These are phyloP conservation scores for Tulasnella calospora DNA, from an alignment of 768 basidiomycete genomes.

Conservation along the genomic window DNA sequence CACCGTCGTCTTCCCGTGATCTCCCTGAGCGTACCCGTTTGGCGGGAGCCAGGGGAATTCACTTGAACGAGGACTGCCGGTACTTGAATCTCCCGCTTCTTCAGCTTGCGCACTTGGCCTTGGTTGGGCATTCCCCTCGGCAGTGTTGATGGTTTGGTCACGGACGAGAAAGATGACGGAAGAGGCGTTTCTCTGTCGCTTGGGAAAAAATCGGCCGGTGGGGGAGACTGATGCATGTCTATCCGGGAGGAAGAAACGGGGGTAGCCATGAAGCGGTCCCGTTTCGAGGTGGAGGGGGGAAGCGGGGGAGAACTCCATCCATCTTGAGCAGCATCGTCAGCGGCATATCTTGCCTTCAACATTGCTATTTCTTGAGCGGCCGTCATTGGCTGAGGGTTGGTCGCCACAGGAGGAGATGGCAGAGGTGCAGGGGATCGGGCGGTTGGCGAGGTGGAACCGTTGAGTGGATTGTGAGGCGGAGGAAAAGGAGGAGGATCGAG, in stretches of 20 bases:
- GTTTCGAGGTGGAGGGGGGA: neutral
- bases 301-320: neutral
- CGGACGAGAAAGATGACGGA: neutral
- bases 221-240: neutral
- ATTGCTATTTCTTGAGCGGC: conserved; percentile 70
- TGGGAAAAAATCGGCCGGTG: neutral
- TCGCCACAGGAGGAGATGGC: conserved; percentile 31
- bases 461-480: neutral
- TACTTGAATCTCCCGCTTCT: neutral
- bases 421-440: conserved; percentile 29
- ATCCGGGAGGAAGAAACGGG: neutral
- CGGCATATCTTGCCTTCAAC: conserved; percentile 58
- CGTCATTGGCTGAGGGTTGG: conserved; percentile 43
- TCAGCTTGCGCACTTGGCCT: conserved; percentile 14
- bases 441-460: conserved; percentile 34
- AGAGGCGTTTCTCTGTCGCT: neutral
- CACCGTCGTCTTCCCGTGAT: neutral
- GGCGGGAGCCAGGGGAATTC: neutral
- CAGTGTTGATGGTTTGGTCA: neutral
- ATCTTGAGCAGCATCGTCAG: conserved; percentile 41
- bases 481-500: neutral
- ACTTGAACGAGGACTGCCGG: neutral
- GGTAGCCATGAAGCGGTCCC: neutral
- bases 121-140: conserved; percentile 22
- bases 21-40: neutral